Evolutionary conservation across 495 filamentous ascomycete species (phyloP).

Genomic region (Podospora pseudocomata): DNA sequence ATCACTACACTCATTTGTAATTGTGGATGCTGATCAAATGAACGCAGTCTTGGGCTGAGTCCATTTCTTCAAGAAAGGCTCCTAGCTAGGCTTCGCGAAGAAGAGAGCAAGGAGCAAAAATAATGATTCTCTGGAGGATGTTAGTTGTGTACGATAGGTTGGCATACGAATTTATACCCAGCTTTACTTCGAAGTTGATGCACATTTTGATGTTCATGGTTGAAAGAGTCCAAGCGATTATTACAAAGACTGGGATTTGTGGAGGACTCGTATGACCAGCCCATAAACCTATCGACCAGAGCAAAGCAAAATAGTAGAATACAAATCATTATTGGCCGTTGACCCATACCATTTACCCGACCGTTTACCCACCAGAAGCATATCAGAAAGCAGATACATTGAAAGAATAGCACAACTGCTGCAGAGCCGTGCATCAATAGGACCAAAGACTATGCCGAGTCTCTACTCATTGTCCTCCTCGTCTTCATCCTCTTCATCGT

Average conservation of each 20-base stretch:
- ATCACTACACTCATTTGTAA: neutral
- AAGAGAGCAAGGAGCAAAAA: constrained; percentile 22
- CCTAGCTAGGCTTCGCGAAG: constrained; percentile 24
- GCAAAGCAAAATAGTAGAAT: neutral
- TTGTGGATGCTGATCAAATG: neutral
- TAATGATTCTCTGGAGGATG: neutral
- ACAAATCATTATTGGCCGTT: neutral
- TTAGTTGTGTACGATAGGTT: neutral
- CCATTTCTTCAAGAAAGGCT: constrained; percentile 29
- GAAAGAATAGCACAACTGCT: neutral
- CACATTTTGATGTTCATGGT: neutral
- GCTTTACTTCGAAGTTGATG: neutral
- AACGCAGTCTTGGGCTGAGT: constrained; percentile 26
- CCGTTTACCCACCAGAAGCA: neutral
- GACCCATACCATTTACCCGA: neutral
- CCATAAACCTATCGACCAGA: neutral
- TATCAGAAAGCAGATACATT: neutral
- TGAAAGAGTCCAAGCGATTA: no score
- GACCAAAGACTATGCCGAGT: neutral
- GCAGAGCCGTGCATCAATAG: neutral
- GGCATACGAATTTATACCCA: neutral
- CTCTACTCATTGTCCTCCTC: neutral
- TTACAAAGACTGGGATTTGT: no score
- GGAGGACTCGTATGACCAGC: neutral
- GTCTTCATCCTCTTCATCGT: constrained; percentile 13